These are phyloP conservation scores for Alternaria tenuissima DNA, from an alignment of 2,329 filamentous ascomycete species.

Conservation along the genomic window DNA sequence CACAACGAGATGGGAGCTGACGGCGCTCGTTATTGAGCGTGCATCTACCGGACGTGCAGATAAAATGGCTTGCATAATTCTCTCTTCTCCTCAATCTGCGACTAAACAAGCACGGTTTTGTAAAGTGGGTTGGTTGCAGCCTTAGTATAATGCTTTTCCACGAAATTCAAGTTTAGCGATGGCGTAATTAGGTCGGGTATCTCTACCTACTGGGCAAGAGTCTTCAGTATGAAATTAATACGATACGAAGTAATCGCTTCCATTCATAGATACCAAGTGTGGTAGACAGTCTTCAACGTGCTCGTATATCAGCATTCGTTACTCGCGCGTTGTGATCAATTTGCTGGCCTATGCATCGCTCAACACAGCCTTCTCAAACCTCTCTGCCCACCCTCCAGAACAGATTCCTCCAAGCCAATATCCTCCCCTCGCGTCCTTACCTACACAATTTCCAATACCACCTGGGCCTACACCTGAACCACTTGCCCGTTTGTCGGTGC, in stretches of 20 bases:
- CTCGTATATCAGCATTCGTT: not conserved
- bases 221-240: not conserved
- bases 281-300: not conserved
- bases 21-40: conserved; percentile 2
- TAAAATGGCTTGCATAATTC: too few relatives aligned
- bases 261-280: not conserved
- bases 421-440: conserved; percentile 29
- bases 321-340: not conserved
- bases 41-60: not conserved
- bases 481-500: conserved; percentile 2
- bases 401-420: conserved; percentile 24
- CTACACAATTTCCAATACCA: conserved; percentile 18
- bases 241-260: not conserved
- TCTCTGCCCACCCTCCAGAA: conserved; percentile 1
- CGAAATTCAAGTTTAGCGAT: not conserved
- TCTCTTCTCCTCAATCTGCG: not conserved
- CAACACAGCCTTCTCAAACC: conserved; percentile 7
- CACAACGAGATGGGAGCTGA: conserved; percentile 2
- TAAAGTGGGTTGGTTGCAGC: not conserved
- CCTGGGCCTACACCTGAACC: conserved; percentile 13
- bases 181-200: not conserved
- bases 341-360: not conserved
- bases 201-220: not conserved
- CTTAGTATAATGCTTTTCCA: not conserved
- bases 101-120: not conserved